Evolutionary conservation across 192 early-diverging fungal species (phyloP).

Genomic region (Coemansia sp.): DNA sequence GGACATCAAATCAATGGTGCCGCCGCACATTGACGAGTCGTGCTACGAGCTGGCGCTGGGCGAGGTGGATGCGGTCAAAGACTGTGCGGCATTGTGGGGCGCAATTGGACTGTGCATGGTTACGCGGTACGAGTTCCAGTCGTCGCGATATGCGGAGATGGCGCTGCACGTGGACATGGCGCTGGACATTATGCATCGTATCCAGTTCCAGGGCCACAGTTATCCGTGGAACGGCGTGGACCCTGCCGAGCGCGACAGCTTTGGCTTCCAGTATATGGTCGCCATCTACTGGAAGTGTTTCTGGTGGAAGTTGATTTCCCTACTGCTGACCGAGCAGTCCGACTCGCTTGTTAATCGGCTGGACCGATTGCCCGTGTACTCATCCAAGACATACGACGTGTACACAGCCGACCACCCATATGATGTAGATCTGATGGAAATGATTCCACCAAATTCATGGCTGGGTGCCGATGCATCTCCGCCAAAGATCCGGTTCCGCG

Average conservation of each 20-base stretch:
- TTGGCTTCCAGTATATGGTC: constrained; percentile 46
- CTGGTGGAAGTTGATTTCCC: constrained; percentile 38
- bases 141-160: constrained; percentile 44
- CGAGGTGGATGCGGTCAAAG: constrained; percentile 25
- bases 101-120: constrained; percentile 45
- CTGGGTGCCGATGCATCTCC: constrained; percentile 2
- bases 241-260: constrained; percentile 27
- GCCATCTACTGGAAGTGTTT: constrained; percentile 50
- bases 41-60: constrained; percentile 39
- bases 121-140: constrained; percentile 47
- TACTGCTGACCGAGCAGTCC: constrained; percentile 29
- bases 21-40: constrained; percentile 38
- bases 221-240: constrained; percentile 33
- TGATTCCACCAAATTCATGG: constrained; percentile 41
- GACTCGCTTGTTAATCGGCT: constrained; percentile 8
- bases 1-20: constrained; percentile 32
- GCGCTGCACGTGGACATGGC: constrained; percentile 34
- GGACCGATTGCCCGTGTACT: constrained; percentile 36
- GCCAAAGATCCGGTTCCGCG: constrained; percentile 27
- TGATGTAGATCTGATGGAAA: constrained; percentile 39
- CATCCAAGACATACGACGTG: constrained; percentile 46
- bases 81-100: constrained; percentile 33
- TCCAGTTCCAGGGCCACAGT: constrained; percentile 19
- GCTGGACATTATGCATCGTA: constrained; percentile 30
- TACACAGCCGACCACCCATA: constrained; percentile 26